Percentiles rank a stretch among this genome's conserved stretches.
phyloP scores from a whole-genome alignment of 2,329 filamentous ascomycete species.

The Curvularia eragrostidis region DNA sequence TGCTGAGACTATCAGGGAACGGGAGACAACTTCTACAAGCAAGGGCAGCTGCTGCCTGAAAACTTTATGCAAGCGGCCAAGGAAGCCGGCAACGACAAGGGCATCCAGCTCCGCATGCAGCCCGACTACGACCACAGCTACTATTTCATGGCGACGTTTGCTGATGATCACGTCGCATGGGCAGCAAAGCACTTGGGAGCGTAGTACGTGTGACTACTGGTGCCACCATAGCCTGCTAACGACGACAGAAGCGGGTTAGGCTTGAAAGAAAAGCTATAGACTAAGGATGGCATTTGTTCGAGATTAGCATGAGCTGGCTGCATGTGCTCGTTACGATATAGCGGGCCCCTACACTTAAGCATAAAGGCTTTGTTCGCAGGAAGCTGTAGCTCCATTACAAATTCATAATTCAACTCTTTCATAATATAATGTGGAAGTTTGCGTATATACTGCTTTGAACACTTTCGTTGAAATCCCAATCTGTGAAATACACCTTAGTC shows the following conservation, averaged over 20 bases:
- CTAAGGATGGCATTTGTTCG: neutral
- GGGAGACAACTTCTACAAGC: constrained; percentile 95
- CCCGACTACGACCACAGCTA: constrained; percentile 96
- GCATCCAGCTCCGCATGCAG: constrained; percentile 82
- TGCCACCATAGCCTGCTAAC: constrained; percentile 30
- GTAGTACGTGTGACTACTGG: constrained; percentile 49
- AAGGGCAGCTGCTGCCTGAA: constrained; percentile 89
- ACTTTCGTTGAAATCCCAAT: neutral
- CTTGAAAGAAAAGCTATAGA: constrained; percentile 37
- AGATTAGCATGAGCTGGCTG: neutral
- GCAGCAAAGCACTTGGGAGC: constrained; percentile 82
- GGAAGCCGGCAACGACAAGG: constrained; percentile 72
- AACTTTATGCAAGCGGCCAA: constrained; percentile 84
- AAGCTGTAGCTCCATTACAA: constrained; percentile 1
- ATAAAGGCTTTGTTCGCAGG: neutral
- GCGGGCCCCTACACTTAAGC: neutral
- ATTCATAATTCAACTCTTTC: neutral
- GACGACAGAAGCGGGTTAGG: constrained; percentile 43
- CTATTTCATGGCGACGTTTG: constrained; percentile 92
- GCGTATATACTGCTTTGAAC: neutral
- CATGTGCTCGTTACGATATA: neutral
- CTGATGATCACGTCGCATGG: constrained; percentile 88
- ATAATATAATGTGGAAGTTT: neutral
- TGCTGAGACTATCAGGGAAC: constrained; percentile 68
- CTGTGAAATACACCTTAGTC: no score